These are phyloP conservation scores for Phytophthora tubulina DNA, from an alignment of 352 stramenopile genomes.

Conservation along the genomic window DNA sequence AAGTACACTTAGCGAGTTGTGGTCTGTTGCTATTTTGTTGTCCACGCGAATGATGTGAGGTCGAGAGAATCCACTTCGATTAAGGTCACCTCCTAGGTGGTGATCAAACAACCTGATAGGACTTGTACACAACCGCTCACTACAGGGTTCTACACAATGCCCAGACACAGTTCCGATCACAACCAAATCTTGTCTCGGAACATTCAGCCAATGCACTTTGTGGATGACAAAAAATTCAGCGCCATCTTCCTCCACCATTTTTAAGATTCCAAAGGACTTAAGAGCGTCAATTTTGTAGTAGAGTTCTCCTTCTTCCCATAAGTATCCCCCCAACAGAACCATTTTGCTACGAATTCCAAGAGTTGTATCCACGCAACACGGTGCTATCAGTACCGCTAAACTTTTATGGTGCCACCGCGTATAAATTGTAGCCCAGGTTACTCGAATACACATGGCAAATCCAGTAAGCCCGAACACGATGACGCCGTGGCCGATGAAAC, in stretches of 20 bases:
- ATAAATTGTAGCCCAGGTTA: conserved; percentile 10
- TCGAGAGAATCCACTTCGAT: not conserved
- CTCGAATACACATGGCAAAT: conserved; percentile 22
- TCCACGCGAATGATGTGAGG: not conserved
- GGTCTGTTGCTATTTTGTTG: conserved; percentile 14
- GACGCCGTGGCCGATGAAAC: conserved; percentile 30
- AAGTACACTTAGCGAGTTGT: conserved; percentile 3
- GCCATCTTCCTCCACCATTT: conserved; percentile 18
- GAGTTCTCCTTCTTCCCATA: conserved; percentile 21
- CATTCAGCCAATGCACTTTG: conserved; percentile 25
- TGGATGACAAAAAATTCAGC: conserved; percentile 30
- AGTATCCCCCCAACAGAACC: conserved; percentile 26
- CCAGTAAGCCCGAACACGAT: conserved; percentile 25
- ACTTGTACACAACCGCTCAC: conserved; percentile 16
- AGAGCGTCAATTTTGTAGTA: conserved; percentile 33
- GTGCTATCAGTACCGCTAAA: conserved; percentile 16
- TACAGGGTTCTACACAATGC: conserved; percentile 22
- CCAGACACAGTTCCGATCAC: conserved; percentile 25
- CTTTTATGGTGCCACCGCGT: conserved; percentile 9
- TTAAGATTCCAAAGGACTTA: conserved; percentile 33
- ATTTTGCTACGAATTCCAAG: conserved; percentile 31
- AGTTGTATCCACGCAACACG: conserved; percentile 34
- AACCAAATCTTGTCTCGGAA: conserved; percentile 28
- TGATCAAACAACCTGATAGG: conserved; percentile 23
- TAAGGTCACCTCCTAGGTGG: conserved; percentile 1